Evolutionary conservation across 768 basidiomycete genomes (phyloP), one percentile per base, ranked within the genome.

Genomic region (Tubosaeta sp.): DNA sequence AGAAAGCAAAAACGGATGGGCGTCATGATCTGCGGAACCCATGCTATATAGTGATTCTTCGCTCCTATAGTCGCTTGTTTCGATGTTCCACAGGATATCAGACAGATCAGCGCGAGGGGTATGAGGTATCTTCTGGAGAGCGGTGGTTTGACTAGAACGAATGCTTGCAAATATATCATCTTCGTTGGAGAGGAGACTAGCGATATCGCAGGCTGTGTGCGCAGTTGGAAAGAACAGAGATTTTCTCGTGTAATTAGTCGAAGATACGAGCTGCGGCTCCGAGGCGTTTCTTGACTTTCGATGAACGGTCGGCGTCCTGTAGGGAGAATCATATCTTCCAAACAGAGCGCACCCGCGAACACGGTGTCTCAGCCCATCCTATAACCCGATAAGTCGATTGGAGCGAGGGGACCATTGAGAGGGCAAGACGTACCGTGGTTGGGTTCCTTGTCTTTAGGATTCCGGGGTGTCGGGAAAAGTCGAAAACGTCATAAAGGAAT

Each of bases 41-140:
- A 41, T 53, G 44, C 62, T 61, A 14, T 68, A 66, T 0, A 65
- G 41, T 3, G 67, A 64, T 12, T 52, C 52, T n/a, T 67, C 67
- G 37, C 42, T 27, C 19, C 46, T 33, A 41, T 11, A 31, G 17
- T 46, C 27, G 16, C 19, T 46, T 4, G 42, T n/a, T 29, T 53
- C 39, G 49, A 48, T 8, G 25, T 5, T 8, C 19, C 17, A 27
- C 13, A 42, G 31, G n/a, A 13, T 19, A 4, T 41, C 43, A 13
- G 27, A 27, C 37, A 45, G 33, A 16, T 49, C 43, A 9, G 39
- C 42, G 12, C 4, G 12, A 26, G 27, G 1, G 32, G 27, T n/a
- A 12, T 0, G 6, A 8, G 31, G 25, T 6, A 44, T 16, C 35
- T 47, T 33, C 42, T 46, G 48, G 33, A 44, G 6, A 33, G 48